Base-by-base conservation (phyloP, 2,329 filamentous ascomycete species). In the Bipolaris cookei region DNA sequence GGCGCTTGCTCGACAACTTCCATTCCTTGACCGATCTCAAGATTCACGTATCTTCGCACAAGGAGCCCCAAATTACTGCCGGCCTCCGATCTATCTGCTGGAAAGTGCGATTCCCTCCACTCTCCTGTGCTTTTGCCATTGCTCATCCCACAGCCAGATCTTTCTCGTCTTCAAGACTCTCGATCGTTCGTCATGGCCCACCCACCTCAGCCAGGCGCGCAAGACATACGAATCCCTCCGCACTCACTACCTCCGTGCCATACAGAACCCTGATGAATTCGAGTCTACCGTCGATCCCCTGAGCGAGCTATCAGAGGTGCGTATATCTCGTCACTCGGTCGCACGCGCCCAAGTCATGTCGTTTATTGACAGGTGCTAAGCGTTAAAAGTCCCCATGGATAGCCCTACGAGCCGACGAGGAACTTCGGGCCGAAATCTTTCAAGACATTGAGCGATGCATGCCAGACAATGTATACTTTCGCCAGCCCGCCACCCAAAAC, bases 401-500 rank as follows among this genome's bases (percentile, higher is more conserved):
- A 73, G 88, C 88, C n/a, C 82, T 95, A 32, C 89, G 92, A 43
- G 85, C 89, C 67, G 94, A 99, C 76, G 92, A 97, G 79, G 81
- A 86, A 44, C 84, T 96, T 32, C 87, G 94, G 61, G 87, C 88
- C 48, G 95, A 99, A 76, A 98, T 99, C 54, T 86, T 90, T 54
- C 95, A 98, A 78, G 95, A 99, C 79, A 93, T 99, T 16, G 90
- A 95, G 66, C 85, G 95, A 63, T 91, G 88, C 72, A 85, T 98
- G 76, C 95, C 94, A 5, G 95, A 97, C 67, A 93, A 95, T 69
- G 85, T 87, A 44, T 96, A 94, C 73, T 99, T 98, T 70, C 92
- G 93, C 55, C 86, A 93, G 65, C 85, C 88, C 11, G 80, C 83
- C 13, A 91, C 90, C 1, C 95, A 98, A 75, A 83, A 82, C 39